Percentiles rank a stretch among this genome's conserved stretches.
Conservation (phyloP, 2,329 filamentous ascomycete species). For the Lecanicillium sp. region DNA sequence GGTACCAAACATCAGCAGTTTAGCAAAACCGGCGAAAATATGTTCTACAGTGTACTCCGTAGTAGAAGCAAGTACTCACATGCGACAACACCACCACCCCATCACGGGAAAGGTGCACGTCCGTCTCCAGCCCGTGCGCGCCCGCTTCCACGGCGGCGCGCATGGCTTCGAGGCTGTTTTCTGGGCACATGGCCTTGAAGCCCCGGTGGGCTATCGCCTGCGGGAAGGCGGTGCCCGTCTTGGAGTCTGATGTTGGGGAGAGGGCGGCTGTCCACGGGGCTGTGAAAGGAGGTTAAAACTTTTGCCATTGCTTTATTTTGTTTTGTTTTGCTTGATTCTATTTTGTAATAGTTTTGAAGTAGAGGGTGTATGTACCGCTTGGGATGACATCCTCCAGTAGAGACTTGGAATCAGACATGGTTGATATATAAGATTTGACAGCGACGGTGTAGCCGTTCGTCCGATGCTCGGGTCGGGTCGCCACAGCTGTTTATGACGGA, state of each 20-base stretch:
- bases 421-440: no score
- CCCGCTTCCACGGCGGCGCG: slow-evolving; percentile 64
- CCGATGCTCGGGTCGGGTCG: no score
- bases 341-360: neutral
- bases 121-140: slow-evolving; percentile 79
- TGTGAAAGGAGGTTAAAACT: no score
- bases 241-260: slow-evolving; percentile 17
- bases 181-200: slow-evolving; percentile 69
- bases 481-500: no score
- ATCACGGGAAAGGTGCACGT: slow-evolving; percentile 76
- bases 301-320: neutral
- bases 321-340: neutral
- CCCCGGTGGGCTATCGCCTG: slow-evolving; percentile 74
- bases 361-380: neutral
- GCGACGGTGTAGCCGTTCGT: no score
- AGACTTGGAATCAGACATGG: no score
- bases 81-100: slow-evolving; percentile 80
- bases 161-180: slow-evolving; percentile 82
- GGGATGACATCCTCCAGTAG: slow-evolving; percentile 1
- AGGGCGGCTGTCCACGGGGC: slow-evolving; percentile 27
- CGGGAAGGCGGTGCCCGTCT: slow-evolving; percentile 42
- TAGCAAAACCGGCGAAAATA: no score
- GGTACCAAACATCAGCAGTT: slow-evolving; percentile 1
- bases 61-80: slow-evolving; percentile 34
- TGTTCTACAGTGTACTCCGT: neutral